phyloP scores from a whole-genome alignment of 2,329 filamentous ascomycete genomes.

The Ophiocordyceps camponoti-leonardi region DNA sequence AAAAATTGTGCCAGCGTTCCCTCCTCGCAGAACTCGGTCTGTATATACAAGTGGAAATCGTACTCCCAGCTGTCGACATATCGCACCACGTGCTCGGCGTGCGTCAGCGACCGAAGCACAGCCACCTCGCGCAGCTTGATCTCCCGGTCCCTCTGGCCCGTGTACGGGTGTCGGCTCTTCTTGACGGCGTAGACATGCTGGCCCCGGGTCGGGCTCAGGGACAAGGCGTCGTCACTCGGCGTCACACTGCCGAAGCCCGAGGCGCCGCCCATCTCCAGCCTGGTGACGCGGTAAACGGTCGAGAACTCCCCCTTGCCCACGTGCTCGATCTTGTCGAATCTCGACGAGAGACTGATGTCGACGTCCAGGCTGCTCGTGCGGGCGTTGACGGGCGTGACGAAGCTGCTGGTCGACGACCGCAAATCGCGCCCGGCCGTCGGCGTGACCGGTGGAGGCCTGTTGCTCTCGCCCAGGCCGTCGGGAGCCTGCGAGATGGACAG shows the following conservation, averaged over 20 bases:
- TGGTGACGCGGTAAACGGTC: slow-evolving; percentile 66
- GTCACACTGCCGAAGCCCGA: slow-evolving; percentile 25
- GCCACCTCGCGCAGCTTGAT: slow-evolving; percentile 71
- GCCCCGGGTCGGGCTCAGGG: slow-evolving; percentile 34
- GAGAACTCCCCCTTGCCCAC: slow-evolving; percentile 89
- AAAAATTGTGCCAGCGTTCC: slow-evolving; percentile 81
- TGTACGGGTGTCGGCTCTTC: slow-evolving; percentile 69
- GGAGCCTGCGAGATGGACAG: slow-evolving; percentile 59
- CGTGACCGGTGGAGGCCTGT: slow-evolving; percentile 49
- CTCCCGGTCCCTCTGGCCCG: slow-evolving; percentile 64
- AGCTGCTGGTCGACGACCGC: slow-evolving; percentile 30
- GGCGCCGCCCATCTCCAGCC: slow-evolving; percentile 11
- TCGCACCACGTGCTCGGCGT: slow-evolving; percentile 71
- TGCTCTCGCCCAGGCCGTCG: slow-evolving; percentile 16
- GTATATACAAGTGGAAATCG: slow-evolving; percentile 76
- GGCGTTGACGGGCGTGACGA: slow-evolving; percentile 53
- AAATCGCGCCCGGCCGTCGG: slow-evolving; percentile 49
- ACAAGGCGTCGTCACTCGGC: slow-evolving; percentile 23
- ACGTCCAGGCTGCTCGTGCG: slow-evolving; percentile 51
- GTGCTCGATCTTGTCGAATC: slow-evolving; percentile 67
- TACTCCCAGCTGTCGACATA: slow-evolving; percentile 81
- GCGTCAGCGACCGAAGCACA: slow-evolving; percentile 57
- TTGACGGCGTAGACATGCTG: slow-evolving; percentile 72
- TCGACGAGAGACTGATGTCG: slow-evolving; percentile 54
- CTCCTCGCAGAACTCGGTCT: slow-evolving; percentile 93